Evolutionary conservation across 2,329 filamentous ascomycete genomes (phyloP).

Genomic region (Cyphellophora europaea): DNA sequence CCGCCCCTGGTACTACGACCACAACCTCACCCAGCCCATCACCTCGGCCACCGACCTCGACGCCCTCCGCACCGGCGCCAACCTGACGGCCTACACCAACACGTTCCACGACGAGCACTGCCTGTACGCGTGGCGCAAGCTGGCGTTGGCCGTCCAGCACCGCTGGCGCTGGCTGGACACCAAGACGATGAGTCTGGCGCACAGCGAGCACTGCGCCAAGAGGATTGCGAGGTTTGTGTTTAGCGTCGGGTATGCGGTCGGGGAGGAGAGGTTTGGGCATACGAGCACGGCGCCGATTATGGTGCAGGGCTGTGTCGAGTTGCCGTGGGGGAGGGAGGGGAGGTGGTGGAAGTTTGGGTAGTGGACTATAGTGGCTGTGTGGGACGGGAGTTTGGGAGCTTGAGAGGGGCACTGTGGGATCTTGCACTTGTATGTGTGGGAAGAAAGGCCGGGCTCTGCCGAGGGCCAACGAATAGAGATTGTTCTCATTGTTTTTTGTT

Average conservation of each 20-base stretch:
- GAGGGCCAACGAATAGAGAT: too few species aligned
- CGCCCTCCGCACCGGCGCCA: background rate
- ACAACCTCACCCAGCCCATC: background rate
- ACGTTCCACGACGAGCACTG: slow-evolving; percentile 3
- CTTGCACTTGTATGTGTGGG: too few species aligned
- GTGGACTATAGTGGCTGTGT: too few species aligned
- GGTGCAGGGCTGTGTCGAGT: background rate
- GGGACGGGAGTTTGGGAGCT: too few species aligned
- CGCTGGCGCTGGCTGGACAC: background rate
- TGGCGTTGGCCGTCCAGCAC: background rate
- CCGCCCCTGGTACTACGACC: slow-evolving; percentile 1
- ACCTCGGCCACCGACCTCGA: background rate
- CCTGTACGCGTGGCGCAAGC: background rate
- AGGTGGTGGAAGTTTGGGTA: too few species aligned
- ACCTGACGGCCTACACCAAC: background rate
- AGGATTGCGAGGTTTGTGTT: background rate
- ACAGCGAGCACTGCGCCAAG: background rate
- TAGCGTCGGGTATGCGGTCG: background rate
- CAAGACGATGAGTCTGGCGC: background rate
- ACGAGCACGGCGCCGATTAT: background rate
- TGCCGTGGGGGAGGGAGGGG: background rate
- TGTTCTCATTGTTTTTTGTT: too few species aligned
- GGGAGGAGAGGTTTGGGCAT: background rate
- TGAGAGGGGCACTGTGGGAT: too few species aligned
- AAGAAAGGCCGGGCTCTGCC: too few species aligned